Conservation (phyloP, 768 basidiomycete genomes). For the Auriscalpium vulgare region DNA sequence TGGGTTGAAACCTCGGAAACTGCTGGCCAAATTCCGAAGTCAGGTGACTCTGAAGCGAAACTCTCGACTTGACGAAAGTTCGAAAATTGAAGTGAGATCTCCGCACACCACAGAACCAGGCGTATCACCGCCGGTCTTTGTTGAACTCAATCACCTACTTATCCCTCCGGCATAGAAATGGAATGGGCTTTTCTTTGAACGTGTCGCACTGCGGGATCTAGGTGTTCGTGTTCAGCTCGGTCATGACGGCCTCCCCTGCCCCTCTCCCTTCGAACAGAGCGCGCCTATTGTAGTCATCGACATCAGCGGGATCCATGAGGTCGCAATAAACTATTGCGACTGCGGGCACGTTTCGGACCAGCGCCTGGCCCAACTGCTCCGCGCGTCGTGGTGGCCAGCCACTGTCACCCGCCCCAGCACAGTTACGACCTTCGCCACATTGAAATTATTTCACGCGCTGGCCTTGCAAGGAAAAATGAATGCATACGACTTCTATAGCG, state of each 20-base stretch:
- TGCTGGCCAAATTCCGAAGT: too few relatives aligned
- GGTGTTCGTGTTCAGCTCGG: neutral
- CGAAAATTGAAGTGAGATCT: too few relatives aligned
- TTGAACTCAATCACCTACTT: neutral
- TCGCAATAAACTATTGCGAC: neutral
- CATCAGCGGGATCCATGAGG: neutral
- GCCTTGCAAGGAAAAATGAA: conserved; percentile 1
- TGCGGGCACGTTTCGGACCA: neutral
- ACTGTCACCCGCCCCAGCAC: neutral
- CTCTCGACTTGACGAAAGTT: too few relatives aligned
- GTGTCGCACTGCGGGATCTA: neutral
- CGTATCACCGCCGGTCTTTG: too few relatives aligned
- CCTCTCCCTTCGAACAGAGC: neutral
- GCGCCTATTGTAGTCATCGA: neutral
- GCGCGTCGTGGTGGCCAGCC: conserved; percentile 2
- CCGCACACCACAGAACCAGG: too few relatives aligned
- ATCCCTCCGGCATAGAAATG: neutral
- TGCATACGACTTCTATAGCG: conserved; percentile 2
- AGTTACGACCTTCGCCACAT: neutral
- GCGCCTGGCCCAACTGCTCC: conserved; percentile 1
- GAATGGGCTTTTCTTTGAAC: neutral
- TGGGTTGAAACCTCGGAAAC: too few relatives aligned
- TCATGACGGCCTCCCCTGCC: neutral
- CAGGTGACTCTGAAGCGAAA: too few relatives aligned
- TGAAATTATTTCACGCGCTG: conserved; percentile 1